These are phyloP conservation scores for Crithidia brevicula DNA, from an alignment of 208 protist genomes.

Conservation along the genomic window DNA sequence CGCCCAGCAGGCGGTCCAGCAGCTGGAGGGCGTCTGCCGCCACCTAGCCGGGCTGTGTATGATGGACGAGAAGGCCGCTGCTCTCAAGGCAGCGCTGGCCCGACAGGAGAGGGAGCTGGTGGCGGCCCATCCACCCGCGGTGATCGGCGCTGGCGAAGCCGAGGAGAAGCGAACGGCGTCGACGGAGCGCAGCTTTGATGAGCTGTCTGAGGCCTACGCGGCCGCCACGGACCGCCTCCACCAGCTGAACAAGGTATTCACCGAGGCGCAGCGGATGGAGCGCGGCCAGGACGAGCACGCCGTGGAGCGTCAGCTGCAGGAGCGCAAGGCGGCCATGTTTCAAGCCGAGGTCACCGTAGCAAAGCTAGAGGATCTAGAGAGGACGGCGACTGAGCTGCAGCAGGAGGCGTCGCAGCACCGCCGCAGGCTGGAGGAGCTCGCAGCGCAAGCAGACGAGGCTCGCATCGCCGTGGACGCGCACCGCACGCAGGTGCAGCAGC, in stretches of 20 bases:
- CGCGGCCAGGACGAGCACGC: constrained; percentile 44
- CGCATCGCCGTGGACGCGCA: constrained; percentile 20
- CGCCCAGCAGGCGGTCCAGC: constrained; percentile 13
- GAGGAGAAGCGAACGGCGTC: background rate
- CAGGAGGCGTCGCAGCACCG: constrained; percentile 37
- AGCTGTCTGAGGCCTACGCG: constrained; percentile 58
- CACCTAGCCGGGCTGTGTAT: constrained; percentile 20
- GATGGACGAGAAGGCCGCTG: constrained; percentile 27
- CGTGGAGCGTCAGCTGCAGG: constrained; percentile 34
- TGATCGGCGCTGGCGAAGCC: background rate
- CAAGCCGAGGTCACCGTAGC: constrained; percentile 43
- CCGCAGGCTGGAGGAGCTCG: constrained; percentile 43
- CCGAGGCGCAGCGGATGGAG: constrained; percentile 58
- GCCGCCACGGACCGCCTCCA: constrained; percentile 47
- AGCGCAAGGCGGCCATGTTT: constrained; percentile 40
- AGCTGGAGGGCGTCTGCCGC: constrained; percentile 24
- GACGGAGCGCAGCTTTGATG: constrained; percentile 40
- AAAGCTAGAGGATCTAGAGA: constrained; percentile 53
- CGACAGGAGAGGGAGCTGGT: constrained; percentile 26
- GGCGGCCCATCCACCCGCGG: background rate
- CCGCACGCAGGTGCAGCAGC: constrained; percentile 16
- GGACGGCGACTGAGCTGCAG: constrained; percentile 21
- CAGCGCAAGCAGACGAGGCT: constrained; percentile 13
- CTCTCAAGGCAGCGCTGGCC: constrained; percentile 25
- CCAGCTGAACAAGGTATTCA: constrained; percentile 61